These are phyloP conservation scores for Cladosporium sp. DNA, from an alignment of 2,329 filamentous ascomycete species.

Conservation along the genomic window DNA sequence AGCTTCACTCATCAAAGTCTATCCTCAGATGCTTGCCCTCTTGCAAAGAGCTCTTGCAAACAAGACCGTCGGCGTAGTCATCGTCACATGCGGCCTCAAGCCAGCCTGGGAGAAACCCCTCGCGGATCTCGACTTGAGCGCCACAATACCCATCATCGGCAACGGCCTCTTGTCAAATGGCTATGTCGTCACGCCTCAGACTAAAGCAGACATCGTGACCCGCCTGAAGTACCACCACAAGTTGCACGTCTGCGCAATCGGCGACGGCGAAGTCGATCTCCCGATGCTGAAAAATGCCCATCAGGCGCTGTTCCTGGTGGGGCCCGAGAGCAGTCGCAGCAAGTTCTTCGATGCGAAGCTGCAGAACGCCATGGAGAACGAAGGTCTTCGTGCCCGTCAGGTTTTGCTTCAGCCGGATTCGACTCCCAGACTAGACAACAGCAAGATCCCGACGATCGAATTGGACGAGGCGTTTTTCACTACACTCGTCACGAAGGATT, in stretches of 20 bases:
- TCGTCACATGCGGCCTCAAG: conserved; percentile 58
- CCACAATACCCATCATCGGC: conserved; percentile 54
- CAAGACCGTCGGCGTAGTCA: conserved; percentile 38
- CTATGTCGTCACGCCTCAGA: conserved; percentile 51
- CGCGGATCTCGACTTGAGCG: conserved; percentile 42
- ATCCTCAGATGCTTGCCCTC: conserved; percentile 51
- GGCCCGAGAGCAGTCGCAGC: conserved; percentile 49
- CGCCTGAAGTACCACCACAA: conserved; percentile 40
- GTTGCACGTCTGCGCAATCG: conserved; percentile 56
- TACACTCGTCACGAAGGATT: not conserved
- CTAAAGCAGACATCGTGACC: conserved; percentile 53
- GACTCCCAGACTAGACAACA: conserved; percentile 47
- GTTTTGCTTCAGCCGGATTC: conserved; percentile 45
- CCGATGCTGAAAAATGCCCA: conserved; percentile 58
- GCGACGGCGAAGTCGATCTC: conserved; percentile 61
- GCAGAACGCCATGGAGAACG: conserved; percentile 42
- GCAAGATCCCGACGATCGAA: not conserved
- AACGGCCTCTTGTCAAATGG: conserved; percentile 50
- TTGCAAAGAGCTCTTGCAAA: conserved; percentile 42
- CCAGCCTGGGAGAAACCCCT: conserved; percentile 59
- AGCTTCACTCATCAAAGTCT: conserved; percentile 44
- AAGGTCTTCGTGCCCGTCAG: conserved; percentile 48
- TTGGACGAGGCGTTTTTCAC: not conserved
- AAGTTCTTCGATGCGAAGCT: conserved; percentile 55
- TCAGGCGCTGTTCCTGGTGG: conserved; percentile 57